These are phyloP conservation scores for Tylopilus sp. DNA, from an alignment of 1,284 basidiomycete species.

Conservation along the genomic window DNA sequence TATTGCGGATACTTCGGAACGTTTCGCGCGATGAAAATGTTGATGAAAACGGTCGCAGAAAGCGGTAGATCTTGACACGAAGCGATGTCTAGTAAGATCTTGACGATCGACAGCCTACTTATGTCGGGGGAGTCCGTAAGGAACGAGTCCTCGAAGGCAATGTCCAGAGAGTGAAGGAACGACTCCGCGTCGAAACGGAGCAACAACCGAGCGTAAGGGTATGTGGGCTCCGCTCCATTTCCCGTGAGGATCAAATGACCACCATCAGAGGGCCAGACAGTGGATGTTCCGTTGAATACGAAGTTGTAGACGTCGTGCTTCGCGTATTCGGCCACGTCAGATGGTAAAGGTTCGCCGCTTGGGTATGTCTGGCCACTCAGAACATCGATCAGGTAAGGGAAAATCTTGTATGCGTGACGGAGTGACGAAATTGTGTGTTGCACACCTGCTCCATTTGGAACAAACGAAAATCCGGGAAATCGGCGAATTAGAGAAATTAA, in stretches of 20 bases:
- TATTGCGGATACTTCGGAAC: conserved; percentile 96
- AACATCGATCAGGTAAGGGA: conserved; percentile 83
- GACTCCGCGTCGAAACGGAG: conserved; percentile 92
- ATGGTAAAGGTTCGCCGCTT: conserved; percentile 66
- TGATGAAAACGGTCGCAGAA: conserved; percentile 75
- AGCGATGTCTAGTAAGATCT: conserved; percentile 81
- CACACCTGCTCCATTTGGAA: conserved; percentile 10
- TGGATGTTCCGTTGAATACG: conserved; percentile 79
- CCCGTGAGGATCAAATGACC: conserved; percentile 73
- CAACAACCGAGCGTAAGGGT: conserved; percentile 85
- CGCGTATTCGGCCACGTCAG: conserved; percentile 56
- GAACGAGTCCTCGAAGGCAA: conserved; percentile 92
- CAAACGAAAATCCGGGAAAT: conserved; percentile 32
- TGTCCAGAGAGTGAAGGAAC: conserved; percentile 90
- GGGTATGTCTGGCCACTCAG: conserved; percentile 89
- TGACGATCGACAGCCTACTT: conserved; percentile 80
- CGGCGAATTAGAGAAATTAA: conserved; percentile 74
- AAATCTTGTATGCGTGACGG: conserved; percentile 87
- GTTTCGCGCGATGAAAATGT: conserved; percentile 96
- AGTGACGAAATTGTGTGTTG: conserved; percentile 36
- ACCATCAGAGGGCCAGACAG: conserved; percentile 75
- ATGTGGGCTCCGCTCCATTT: conserved; percentile 70
- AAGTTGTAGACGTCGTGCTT: conserved; percentile 75
- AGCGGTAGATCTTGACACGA: conserved; percentile 53
- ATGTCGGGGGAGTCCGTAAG: conserved; percentile 69